Evolutionary conservation across 1,284 basidiomycete species (phyloP).

Genomic region (Entoloma clypeatum): DNA sequence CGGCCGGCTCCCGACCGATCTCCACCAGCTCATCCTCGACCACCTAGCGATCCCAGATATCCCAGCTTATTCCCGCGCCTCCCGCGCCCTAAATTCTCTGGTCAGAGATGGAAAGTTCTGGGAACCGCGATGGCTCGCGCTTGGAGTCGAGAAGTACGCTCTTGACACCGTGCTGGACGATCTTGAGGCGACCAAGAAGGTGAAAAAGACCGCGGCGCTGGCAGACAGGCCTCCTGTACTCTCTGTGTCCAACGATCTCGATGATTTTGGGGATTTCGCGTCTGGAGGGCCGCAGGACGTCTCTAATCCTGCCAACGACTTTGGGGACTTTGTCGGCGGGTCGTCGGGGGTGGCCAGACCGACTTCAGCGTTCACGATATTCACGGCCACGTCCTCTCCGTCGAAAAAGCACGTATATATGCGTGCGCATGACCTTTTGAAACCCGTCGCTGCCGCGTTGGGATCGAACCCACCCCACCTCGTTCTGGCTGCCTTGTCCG

Average conservation of each 20-base stretch:
- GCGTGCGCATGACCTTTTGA: conserved; percentile 62
- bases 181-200: conserved; percentile 46
- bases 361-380: conserved; percentile 15
- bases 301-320: conserved; percentile 38
- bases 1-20: conserved; percentile 73
- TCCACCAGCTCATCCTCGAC: conserved; percentile 71
- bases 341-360: conserved; percentile 1
- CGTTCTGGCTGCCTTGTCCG: conserved; percentile 53
- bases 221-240: conserved; percentile 52
- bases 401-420: conserved; percentile 47
- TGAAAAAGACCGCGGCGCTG: conserved; percentile 34
- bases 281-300: conserved; percentile 43
- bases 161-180: conserved; percentile 55
- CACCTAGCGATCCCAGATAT: conserved; percentile 78
- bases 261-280: conserved; percentile 91
- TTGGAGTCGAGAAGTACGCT: conserved; percentile 47
- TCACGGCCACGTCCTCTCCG: conserved; percentile 14
- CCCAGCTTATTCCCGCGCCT: conserved; percentile 67
- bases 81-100: conserved; percentile 61
- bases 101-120: conserved; percentile 71
- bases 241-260: conserved; percentile 45
- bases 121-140: conserved; percentile 64
- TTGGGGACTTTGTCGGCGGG: conserved; percentile 55
- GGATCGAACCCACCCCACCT: conserved; percentile 54
- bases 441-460: conserved; percentile 52